A percentile compares a stretch with the other conserved stretches of the same genome.
phyloP scores from a whole-genome alignment of 257 asterid genomes.

The Verbascum thapsus region DNA sequence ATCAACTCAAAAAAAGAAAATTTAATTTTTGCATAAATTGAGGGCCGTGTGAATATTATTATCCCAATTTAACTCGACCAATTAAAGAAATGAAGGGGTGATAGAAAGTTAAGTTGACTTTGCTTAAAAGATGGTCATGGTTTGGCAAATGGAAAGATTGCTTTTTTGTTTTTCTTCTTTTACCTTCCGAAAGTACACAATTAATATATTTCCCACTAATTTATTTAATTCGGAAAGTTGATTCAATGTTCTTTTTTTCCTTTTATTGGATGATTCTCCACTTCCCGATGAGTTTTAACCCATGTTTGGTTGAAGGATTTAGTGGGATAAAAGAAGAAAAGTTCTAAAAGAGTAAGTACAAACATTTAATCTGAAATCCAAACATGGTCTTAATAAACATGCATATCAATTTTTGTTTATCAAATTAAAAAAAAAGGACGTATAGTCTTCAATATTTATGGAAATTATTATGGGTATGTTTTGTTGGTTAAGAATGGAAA shows the following conservation, averaged over 20 bases:
- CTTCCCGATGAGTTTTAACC: background rate
- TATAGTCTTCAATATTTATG: background rate
- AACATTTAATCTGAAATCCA: too few relatives aligned
- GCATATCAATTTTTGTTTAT: background rate
- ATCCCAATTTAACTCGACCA: too few relatives aligned
- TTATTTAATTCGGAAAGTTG: conserved; percentile 4
- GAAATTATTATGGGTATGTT: background rate
- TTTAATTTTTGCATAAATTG: too few relatives aligned
- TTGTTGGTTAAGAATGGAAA: background rate
- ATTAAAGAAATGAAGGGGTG: background rate
- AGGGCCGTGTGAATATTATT: too few relatives aligned
- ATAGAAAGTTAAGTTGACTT: conserved; percentile 33
- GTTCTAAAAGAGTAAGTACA: too few relatives aligned
- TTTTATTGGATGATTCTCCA: background rate
- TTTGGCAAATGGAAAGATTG: conserved; percentile 25
- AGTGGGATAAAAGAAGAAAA: too few relatives aligned
- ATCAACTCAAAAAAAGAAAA: too few relatives aligned
- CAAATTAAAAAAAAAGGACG: background rate
- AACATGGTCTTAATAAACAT: background rate
- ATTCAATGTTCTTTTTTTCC: background rate
- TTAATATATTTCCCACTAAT: conserved; percentile 15
- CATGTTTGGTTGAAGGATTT: too few relatives aligned
- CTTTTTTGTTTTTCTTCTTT: conserved; percentile 21
- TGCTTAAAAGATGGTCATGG: background rate
- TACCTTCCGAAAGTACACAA: conserved; percentile 27